Base-by-base conservation (phyloP, 192 early-diverging fungal genomes). In the Coemansia sp. region DNA sequence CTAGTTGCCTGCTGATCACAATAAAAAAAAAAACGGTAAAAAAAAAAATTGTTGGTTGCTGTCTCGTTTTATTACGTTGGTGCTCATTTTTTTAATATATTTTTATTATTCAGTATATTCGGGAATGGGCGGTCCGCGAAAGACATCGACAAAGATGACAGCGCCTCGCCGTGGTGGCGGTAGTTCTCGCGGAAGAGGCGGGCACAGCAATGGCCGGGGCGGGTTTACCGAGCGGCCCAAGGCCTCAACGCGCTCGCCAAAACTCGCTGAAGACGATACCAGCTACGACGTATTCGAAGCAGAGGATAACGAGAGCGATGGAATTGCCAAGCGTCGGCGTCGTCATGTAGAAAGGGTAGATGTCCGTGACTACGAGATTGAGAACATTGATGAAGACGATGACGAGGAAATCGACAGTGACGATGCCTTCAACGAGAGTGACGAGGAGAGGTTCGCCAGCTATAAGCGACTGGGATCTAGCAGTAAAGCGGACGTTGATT, bases 371-470 rank as follows among this genome's bases (percentile, higher is more conserved):
- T 94, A 91, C 74, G 86, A 93, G 58, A 85, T 87, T 6, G 91
- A 89, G 38, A 78, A 86, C 24, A 93, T 97, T 37, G 87, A 91
- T 24, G 82, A 87, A 5, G 94, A 95, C 60, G 94, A 98, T 70
- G 95, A 98, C 67, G 95, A 98, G 68, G 95, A 97, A 60, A 95
- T 97, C 49, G 89, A 92, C 37, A 93, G 94, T 41, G 95, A 98
- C 65, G 93, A 91, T 29, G 94, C 94, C 6, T 96, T 96, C 79
- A 86, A 94, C 53, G 89, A 89, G 14, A 85, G 82, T 45, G 94
- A 96, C 62, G 94, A 96, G 53, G 91, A 95, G 54, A 76, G 87
- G 54, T 98, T 93, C 68, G 92, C 90, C 29, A 70, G 82, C 46
- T 94, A 88, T 64, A 81, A 83, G 64, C 85, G 45, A 61, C 65